phyloP scores from a whole-genome alignment of 805 yeast species.

The Spathaspora arborariae region DNA sequence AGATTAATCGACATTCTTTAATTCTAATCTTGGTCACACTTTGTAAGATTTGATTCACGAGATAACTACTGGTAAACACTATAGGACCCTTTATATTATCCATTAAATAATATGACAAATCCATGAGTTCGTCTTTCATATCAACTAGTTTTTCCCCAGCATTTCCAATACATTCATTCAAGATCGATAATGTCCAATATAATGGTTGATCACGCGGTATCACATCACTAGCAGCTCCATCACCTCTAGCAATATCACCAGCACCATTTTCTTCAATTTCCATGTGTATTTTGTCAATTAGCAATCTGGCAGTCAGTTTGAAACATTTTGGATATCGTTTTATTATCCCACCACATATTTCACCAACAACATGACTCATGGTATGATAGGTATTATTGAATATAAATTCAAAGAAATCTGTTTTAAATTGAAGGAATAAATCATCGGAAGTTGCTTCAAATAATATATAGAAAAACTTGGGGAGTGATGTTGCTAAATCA shows the following conservation, averaged over 20 bases:
- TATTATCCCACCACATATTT: conserved; percentile 67
- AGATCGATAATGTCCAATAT: conserved; percentile 63
- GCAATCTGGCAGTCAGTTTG: conserved; percentile 37
- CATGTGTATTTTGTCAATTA: conserved; percentile 50
- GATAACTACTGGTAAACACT: conserved; percentile 54
- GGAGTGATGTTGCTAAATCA: conserved; percentile 35
- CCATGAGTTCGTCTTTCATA: conserved; percentile 42
- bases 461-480: conserved; percentile 35
- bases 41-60: conserved; percentile 64
- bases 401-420: conserved; percentile 53
- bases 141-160: conserved; percentile 51
- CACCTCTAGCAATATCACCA: conserved; percentile 63
- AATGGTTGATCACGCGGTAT: conserved; percentile 76
- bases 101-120: conserved; percentile 43
- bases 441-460: conserved; percentile 61
- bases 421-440: conserved; percentile 43
- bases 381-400: conserved; percentile 56
- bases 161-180: conserved; percentile 68
- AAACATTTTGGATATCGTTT: conserved; percentile 56
- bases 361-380: conserved; percentile 64
- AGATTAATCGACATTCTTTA: conserved; percentile 50
- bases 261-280: conserved; percentile 80
- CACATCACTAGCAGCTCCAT: conserved; percentile 40
- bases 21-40: conserved; percentile 60
- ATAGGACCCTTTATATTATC: conserved; percentile 60